phyloP scores from a whole-genome alignment of 2,329 filamentous ascomycete genomes.

The Ophiocordyceps camponoti-leonardi region DNA sequence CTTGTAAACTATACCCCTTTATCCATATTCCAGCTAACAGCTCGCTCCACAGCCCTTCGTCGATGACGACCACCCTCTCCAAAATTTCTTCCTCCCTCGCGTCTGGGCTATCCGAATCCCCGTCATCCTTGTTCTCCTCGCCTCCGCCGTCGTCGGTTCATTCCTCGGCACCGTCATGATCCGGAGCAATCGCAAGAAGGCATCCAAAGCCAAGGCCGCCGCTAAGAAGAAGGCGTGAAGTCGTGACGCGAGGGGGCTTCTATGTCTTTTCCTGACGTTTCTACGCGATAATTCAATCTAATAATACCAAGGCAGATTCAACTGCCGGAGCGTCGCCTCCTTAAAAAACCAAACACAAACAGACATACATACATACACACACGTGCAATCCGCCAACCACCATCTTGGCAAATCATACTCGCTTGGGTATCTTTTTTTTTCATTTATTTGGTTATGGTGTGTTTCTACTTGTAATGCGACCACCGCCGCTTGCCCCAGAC shows the following conservation, averaged over 20 bases:
- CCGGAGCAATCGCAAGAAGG: slow-evolving; percentile 94
- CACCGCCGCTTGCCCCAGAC: slow-evolving; percentile 2
- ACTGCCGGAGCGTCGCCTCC: neutral
- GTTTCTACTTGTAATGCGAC: slow-evolving; percentile 2
- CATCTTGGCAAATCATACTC: neutral
- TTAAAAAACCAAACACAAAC: no score
- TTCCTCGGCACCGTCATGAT: slow-evolving; percentile 98
- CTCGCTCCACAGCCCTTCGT: slow-evolving; percentile 73
- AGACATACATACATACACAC: neutral
- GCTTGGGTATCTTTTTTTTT: slow-evolving; percentile 16
- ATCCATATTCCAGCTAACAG: neutral
- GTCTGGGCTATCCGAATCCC: slow-evolving; percentile 98
- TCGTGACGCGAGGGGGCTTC: slow-evolving; percentile 1
- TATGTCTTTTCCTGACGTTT: neutral
- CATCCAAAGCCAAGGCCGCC: slow-evolving; percentile 74
- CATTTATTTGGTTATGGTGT: slow-evolving; percentile 12
- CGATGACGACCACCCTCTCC: slow-evolving; percentile 81
- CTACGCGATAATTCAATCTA: neutral
- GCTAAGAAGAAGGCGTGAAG: slow-evolving; percentile 69
- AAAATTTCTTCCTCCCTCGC: slow-evolving; percentile 88
- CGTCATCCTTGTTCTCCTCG: slow-evolving; percentile 86
- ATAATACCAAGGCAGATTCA: slow-evolving; percentile 3
- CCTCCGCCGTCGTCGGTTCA: slow-evolving; percentile 82
- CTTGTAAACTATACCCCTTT: neutral
- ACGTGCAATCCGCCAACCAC: neutral